Conservation (phyloP, 192 early-diverging fungal genomes). For the Linnemannia schmuckeri region DNA sequence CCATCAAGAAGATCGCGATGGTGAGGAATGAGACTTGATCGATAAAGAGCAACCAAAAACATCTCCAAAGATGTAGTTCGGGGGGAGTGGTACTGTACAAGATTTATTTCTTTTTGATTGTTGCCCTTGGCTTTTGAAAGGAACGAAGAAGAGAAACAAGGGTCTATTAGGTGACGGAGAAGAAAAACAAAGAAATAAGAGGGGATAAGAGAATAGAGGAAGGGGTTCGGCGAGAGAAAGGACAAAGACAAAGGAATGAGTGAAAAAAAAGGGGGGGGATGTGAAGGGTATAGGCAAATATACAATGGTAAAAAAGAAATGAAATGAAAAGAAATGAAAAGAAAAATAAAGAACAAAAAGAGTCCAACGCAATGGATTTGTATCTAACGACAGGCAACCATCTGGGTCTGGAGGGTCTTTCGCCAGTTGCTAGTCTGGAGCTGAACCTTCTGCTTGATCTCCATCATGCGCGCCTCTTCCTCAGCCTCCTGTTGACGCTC, state of each 20-base stretch:
- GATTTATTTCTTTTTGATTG: neutral
- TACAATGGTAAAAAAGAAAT: neutral
- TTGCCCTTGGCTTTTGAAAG: neutral
- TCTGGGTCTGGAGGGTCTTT: conserved; percentile 36
- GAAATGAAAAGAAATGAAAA: neutral
- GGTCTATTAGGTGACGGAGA: neutral
- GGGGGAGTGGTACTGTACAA: too few species aligned
- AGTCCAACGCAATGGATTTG: neutral
- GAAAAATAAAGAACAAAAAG: neutral
- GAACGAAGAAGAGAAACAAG: neutral
- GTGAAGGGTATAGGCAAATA: neutral
- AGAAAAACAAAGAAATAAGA: neutral
- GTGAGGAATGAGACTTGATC: too few species aligned
- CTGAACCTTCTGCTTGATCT: conserved; percentile 54
- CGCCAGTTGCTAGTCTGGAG: conserved; percentile 46
- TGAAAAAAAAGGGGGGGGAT: neutral
- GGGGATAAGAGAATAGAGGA: neutral
- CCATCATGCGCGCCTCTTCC: conserved; percentile 45
- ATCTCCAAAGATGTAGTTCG: too few species aligned
- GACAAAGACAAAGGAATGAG: neutral
- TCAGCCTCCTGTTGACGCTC: conserved; percentile 42
- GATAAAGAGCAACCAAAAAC: too few species aligned
- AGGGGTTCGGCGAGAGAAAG: neutral
- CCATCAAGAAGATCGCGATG: too few species aligned
- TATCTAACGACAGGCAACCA: conserved; percentile 29